These are phyloP conservation scores for Leishmania tarentolae DNA, from an alignment of 208 protist species.

Conservation along the genomic window DNA sequence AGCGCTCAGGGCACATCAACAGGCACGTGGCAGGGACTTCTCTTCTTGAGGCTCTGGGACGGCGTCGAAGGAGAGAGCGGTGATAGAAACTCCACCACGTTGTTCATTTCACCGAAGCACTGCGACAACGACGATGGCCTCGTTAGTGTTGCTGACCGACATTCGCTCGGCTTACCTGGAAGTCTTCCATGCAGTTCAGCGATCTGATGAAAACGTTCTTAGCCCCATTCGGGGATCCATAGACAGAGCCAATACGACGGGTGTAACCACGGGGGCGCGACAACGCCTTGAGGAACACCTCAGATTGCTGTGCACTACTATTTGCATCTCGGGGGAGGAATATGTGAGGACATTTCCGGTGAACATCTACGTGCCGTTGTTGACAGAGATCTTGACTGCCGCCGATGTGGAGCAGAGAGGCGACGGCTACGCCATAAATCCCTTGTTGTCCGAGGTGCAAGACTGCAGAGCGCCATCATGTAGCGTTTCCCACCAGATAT, in stretches of 20 bases:
- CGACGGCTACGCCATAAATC: conserved; percentile 14
- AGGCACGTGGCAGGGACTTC: too few relatives aligned
- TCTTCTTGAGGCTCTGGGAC: neutral
- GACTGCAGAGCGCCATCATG: conserved; percentile 7
- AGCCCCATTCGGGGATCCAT: neutral
- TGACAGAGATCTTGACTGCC: conserved; percentile 36
- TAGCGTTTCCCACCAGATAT: neutral
- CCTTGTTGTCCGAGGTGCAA: conserved; percentile 5
- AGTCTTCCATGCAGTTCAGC: neutral
- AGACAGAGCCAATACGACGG: neutral
- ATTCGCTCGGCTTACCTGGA: conserved; percentile 12
- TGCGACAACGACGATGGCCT: neutral
- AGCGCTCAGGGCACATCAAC: neutral
- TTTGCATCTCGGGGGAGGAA: conserved; percentile 49
- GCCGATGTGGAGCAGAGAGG: neutral
- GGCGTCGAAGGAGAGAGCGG: neutral
- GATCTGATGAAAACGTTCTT: neutral
- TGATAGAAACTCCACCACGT: too few relatives aligned
- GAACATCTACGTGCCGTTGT: conserved; percentile 23
- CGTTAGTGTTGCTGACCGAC: neutral
- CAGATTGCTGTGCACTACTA: conserved; percentile 38
- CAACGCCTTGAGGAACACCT: conserved; percentile 27
- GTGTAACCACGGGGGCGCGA: conserved; percentile 1
- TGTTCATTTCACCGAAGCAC: neutral
- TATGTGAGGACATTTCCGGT: conserved; percentile 39